phyloP scores from a whole-genome alignment of 352 stramenopile species.

The Globisporangium paddicum region DNA sequence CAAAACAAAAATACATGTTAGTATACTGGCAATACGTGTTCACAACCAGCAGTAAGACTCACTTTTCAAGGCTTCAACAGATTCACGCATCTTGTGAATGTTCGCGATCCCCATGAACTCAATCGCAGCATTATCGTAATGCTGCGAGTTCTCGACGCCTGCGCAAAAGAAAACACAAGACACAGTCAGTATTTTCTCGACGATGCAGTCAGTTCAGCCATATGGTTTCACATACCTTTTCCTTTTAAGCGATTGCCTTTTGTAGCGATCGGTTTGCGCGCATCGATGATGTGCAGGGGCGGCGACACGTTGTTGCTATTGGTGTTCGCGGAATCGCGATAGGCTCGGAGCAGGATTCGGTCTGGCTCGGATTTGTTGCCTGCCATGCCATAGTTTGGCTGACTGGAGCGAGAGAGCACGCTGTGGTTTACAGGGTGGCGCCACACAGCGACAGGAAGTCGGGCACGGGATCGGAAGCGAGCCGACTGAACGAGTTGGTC shows the following conservation, averaged over 20 bases:
- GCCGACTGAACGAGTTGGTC: slow-evolving; percentile 87
- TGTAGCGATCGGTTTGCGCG: slow-evolving; percentile 73
- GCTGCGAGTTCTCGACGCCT: slow-evolving; percentile 95
- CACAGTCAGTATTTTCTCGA: not conserved
- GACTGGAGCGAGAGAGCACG: slow-evolving; percentile 91
- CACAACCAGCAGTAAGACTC: slow-evolving; percentile 7
- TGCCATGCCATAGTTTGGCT: slow-evolving; percentile 96
- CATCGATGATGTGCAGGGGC: slow-evolving; percentile 83
- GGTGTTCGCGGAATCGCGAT: slow-evolving; percentile 82
- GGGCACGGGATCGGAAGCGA: slow-evolving; percentile 90
- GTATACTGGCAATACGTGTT: not conserved
- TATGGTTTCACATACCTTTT: slow-evolving; percentile 42
- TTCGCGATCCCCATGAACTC: slow-evolving; percentile 99
- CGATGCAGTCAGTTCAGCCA: not conserved
- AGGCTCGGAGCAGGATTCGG: slow-evolving; percentile 83
- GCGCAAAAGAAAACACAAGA: slow-evolving; percentile 3
- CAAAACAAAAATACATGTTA: slow-evolving; percentile 1
- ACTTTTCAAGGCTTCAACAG: slow-evolving; percentile 85
- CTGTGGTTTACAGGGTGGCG: slow-evolving; percentile 89
- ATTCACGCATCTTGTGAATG: slow-evolving; percentile 98
- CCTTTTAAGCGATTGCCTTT: slow-evolving; percentile 81
- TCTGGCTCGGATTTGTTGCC: slow-evolving; percentile 92
- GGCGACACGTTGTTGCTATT: slow-evolving; percentile 65
- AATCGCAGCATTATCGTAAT: slow-evolving; percentile 94
- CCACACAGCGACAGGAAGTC: slow-evolving; percentile 93